Base-by-base conservation (phyloP, 192 early-diverging fungal species). In the Thamnidium elegans region DNA sequence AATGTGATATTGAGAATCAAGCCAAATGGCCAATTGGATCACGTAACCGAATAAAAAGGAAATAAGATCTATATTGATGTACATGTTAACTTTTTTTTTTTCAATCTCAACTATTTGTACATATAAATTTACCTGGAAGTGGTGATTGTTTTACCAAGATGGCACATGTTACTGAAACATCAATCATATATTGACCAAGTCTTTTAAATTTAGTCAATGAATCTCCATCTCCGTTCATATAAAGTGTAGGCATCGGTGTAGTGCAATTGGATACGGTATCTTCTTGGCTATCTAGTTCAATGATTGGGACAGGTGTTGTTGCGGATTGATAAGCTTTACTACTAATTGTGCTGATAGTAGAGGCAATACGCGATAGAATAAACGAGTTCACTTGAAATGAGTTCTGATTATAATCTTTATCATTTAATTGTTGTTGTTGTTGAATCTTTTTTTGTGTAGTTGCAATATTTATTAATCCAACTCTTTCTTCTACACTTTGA, bases 91-190 rank as follows among this genome's bases (percentile, higher is more conserved):
- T 63, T 21, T 42, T 42, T 46, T 63, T 21, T 42, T 42, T 46
- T 46, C 26, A 19, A 58, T 58, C 17, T 3, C 34, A 34, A 20
- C 10, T 20, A 20, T 36, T 52, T 15, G 20, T 21, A 31, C 36
- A 48, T 11, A 58, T 6, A 43, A 4, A 39, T 26, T 39, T 61
- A 75, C 73, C 69, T 8, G 83, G 83, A 34, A 85, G 70, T 30
- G 83, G 83, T 4, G 81, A 83, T 47, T 79, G 81, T 62, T 85
- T 85, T 7, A 85, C 56, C 4, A 76, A 60, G 46, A 85, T 78
- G 0, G 83, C 83, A 51, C 71, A 68, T 10, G 70, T 55, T 23
- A 85, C 75, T 0, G 75, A 72, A 0, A 74, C 66, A 11, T 81
- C 66, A 53, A 83, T 83, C 2, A 85, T 70, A 46, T 42, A 60